These are phyloP conservation scores for Teunomyces funiuensis DNA, from an alignment of 805 yeast genomes.

Conservation along the genomic window DNA sequence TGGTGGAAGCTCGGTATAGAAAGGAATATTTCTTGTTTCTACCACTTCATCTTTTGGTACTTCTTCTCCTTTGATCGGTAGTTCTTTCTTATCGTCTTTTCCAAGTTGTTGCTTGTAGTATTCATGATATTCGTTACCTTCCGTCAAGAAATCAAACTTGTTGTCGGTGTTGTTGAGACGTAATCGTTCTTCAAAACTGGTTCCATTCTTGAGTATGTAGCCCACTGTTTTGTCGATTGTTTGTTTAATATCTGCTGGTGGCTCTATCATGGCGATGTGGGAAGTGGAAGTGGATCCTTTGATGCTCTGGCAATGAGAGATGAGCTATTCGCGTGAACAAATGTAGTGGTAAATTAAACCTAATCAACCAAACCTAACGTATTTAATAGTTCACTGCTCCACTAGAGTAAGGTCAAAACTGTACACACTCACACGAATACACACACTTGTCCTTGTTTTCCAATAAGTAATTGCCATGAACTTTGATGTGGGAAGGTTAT, in stretches of 20 bases:
- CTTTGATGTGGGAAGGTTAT: not conserved
- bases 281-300: too few species aligned
- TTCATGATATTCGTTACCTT: conserved; percentile 52
- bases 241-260: conserved; percentile 19
- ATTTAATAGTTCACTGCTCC: too few species aligned
- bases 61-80: conserved; percentile 5
- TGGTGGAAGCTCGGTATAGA: conserved; percentile 24
- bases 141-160: conserved; percentile 64
- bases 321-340: conserved; percentile 1
- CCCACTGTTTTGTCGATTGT: conserved; percentile 70
- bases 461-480: not conserved
- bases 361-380: too few species aligned
- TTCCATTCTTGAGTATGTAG: conserved; percentile 69
- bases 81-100: conserved; percentile 19
- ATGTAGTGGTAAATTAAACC: too few species aligned
- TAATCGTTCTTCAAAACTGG: conserved; percentile 60
- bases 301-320: not conserved
- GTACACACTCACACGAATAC: not conserved
- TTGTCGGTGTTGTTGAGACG: conserved; percentile 45
- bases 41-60: not conserved
- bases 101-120: conserved; percentile 54
- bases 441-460: not conserved
- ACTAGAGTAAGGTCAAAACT: too few species aligned
- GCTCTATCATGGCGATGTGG: not conserved
- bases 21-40: conserved; percentile 1